A percentile compares a stretch with the other conserved stretches of the same genome.
These are phyloP conservation scores for Tulasnella sp. DNA, from an alignment of 768 basidiomycete species.

Conservation along the genomic window DNA sequence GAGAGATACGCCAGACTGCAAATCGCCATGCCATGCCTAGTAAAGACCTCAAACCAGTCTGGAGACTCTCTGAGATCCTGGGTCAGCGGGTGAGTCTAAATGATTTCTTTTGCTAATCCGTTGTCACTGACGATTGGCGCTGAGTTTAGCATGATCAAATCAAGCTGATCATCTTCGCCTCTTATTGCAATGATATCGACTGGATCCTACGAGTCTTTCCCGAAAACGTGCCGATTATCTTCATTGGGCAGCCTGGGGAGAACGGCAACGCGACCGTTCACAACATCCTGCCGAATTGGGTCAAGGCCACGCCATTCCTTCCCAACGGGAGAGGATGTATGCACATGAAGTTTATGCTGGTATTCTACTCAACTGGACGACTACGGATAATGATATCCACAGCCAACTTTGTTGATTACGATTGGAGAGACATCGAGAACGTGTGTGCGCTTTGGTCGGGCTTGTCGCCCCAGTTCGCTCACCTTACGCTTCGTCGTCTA, in stretches of 20 bases:
- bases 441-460: slow-evolving; percentile 30
- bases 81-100: slow-evolving; percentile 44
- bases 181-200: slow-evolving; percentile 52
- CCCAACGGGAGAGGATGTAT: slow-evolving; percentile 53
- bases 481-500: no score
- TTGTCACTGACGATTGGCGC: slow-evolving; percentile 12
- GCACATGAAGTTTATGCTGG: slow-evolving; percentile 84
- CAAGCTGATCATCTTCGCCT: slow-evolving; percentile 64
- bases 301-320: slow-evolving; percentile 53
- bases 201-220: slow-evolving; percentile 74
- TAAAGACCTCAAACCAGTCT: slow-evolving; percentile 51
- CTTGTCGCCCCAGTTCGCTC: neutral
- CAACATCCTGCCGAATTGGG: slow-evolving; percentile 59
- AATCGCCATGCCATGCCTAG: slow-evolving; percentile 47
- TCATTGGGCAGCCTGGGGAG: slow-evolving; percentile 55
- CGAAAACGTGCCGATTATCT: slow-evolving; percentile 58
- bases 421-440: slow-evolving; percentile 87
- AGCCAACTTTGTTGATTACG: slow-evolving; percentile 74
- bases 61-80: slow-evolving; percentile 58
- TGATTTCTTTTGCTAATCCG: neutral
- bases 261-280: slow-evolving; percentile 47
- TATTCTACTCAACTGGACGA: slow-evolving; percentile 75
- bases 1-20: slow-evolving; percentile 66
- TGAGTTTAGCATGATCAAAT: slow-evolving; percentile 29
- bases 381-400: slow-evolving; percentile 73